phyloP scores from a whole-genome alignment of 768 basidiomycete genomes.

The Leccinellum albellum region DNA sequence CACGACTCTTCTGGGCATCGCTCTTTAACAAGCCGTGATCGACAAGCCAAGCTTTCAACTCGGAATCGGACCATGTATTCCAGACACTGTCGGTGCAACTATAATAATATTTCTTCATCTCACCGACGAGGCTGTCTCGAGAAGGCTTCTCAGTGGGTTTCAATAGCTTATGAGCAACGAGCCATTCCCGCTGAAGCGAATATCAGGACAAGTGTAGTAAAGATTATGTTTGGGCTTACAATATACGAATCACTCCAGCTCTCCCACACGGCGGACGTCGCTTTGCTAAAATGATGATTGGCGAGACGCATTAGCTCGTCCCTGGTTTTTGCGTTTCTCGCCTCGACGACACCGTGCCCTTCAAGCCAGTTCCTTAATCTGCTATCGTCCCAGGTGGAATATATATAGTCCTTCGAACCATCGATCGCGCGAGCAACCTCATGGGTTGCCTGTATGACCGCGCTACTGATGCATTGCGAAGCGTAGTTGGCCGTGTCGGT shows the following conservation, averaged over 20 bases:
- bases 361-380: constrained; percentile 69
- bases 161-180: constrained; percentile 72
- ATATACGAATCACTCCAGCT: constrained; percentile 87
- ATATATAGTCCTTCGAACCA: constrained; percentile 80
- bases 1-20: constrained; percentile 59
- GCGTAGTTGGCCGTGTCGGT: constrained; percentile 35
- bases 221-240: constrained; percentile 37
- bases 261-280: constrained; percentile 67
- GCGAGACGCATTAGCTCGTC: constrained; percentile 69
- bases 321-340: constrained; percentile 49
- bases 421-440: constrained; percentile 53
- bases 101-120: constrained; percentile 83
- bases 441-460: constrained; percentile 51
- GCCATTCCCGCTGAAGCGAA: constrained; percentile 67
- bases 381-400: constrained; percentile 86
- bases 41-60: constrained; percentile 78
- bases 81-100: constrained; percentile 50
- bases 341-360: constrained; percentile 67
- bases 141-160: constrained; percentile 52
- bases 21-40: constrained; percentile 68
- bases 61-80: constrained; percentile 71
- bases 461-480: constrained; percentile 38
- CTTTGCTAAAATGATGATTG: constrained; percentile 60
- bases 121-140: constrained; percentile 51
- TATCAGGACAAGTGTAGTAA: not conserved